A percentile compares a stretch with the other conserved stretches of the same genome.
Evolutionary conservation across 2,329 filamentous ascomycete species (phyloP).

Genomic region (Alternaria solani): DNA sequence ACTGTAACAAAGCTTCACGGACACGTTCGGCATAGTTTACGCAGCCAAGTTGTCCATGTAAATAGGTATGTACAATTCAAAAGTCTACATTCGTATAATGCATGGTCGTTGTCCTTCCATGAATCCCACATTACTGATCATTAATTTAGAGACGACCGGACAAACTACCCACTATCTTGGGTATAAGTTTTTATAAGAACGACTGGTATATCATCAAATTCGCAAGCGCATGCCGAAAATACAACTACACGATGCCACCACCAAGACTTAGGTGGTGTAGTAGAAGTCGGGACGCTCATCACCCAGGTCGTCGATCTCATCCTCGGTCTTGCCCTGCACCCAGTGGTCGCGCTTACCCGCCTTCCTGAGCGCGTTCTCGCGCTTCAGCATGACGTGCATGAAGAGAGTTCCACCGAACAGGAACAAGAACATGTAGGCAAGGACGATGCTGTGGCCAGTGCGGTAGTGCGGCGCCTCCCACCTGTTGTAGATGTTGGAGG

Average conservation of each 20-base stretch:
- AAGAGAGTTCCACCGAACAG: constrained; percentile 74
- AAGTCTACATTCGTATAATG: neutral
- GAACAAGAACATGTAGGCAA: constrained; percentile 76
- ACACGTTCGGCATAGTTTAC: neutral
- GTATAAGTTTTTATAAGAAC: neutral
- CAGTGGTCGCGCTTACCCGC: constrained; percentile 71
- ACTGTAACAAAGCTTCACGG: neutral
- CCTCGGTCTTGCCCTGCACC: constrained; percentile 69
- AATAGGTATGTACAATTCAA: neutral
- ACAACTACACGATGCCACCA: neutral
- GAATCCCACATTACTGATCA: neutral
- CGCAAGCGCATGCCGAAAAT: neutral
- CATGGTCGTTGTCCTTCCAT: neutral
- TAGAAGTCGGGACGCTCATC: constrained; percentile 74
- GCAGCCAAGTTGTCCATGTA: neutral
- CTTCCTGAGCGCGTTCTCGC: constrained; percentile 73
- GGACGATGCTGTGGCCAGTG: constrained; percentile 76
- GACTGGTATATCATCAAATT: neutral
- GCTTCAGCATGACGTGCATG: constrained; percentile 68
- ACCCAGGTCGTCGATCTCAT: constrained; percentile 72
- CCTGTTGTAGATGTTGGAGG: constrained; percentile 77
- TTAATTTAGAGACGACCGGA: neutral
- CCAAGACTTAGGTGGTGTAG: constrained; percentile 64
- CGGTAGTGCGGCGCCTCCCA: constrained; percentile 71
- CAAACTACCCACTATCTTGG: neutral